These are phyloP conservation scores for Calocybe cyanea DNA, from an alignment of 768 basidiomycete species.

Conservation along the genomic window DNA sequence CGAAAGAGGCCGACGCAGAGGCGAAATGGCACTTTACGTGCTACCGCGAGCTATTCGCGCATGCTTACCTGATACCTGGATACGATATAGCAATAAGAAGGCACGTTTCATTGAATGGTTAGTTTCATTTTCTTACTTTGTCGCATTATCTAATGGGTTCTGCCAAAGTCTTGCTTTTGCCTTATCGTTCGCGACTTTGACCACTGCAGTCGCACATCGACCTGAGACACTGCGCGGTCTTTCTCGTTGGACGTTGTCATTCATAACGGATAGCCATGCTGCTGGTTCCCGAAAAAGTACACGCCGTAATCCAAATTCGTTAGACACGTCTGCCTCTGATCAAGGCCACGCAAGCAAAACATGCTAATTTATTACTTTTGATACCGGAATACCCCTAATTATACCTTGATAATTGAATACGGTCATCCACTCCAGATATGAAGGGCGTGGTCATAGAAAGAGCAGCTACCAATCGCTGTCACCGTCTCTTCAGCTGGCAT, in stretches of 20 bases:
- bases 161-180: constrained; percentile 50
- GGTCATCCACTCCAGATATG: constrained; percentile 72
- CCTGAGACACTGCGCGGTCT: constrained; percentile 69
- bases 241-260: constrained; percentile 67
- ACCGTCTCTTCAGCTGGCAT: constrained; percentile 24
- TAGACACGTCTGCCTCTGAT: neutral
- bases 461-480: constrained; percentile 79
- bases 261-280: constrained; percentile 59
- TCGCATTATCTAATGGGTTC: neutral
- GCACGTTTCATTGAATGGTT: constrained; percentile 53
- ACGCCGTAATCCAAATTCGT: constrained; percentile 24
- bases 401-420: neutral
- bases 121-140: constrained; percentile 16
- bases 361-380: neutral
- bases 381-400: neutral
- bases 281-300: constrained; percentile 49
- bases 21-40: constrained; percentile 80
- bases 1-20: constrained; percentile 65
- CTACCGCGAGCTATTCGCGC: constrained; percentile 67
- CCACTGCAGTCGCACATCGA: constrained; percentile 59
- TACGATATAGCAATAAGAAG: constrained; percentile 38
- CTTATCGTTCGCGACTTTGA: constrained; percentile 58
- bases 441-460: constrained; percentile 90
- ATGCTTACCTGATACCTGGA: constrained; percentile 53
- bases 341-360: neutral